Evolutionary conservation across 306 rosid species (phyloP).

Genomic region (Cucumis melo): DNA sequence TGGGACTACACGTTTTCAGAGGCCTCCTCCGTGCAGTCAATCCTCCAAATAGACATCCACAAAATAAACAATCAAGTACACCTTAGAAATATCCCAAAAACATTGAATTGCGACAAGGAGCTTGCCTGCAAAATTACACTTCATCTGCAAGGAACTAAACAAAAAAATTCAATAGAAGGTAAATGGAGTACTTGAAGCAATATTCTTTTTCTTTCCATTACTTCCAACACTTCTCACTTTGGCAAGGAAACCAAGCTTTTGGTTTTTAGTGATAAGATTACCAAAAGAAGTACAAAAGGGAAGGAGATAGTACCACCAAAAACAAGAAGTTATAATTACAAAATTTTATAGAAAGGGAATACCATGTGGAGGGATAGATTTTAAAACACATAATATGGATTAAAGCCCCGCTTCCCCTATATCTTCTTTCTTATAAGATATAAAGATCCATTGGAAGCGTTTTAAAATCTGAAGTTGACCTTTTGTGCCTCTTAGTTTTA

Average conservation of each 20-base stretch:
- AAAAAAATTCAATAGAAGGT: background rate
- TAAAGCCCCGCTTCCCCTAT: background rate
- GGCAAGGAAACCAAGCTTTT: background rate
- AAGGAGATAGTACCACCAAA: background rate
- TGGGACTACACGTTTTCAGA: background rate
- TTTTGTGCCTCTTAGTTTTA: background rate
- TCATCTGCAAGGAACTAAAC: background rate
- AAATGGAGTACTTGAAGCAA: background rate
- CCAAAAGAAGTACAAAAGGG: background rate
- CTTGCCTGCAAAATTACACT: background rate
- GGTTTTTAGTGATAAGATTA: background rate
- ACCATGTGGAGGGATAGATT: background rate
- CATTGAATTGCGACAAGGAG: background rate
- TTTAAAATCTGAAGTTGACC: background rate
- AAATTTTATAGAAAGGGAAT: background rate
- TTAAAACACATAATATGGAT: background rate
- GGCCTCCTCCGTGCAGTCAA: background rate
- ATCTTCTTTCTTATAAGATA: background rate
- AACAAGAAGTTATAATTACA: background rate
- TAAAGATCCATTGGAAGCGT: background rate
- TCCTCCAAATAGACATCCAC: background rate
- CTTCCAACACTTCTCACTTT: background rate
- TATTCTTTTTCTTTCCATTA: background rate
- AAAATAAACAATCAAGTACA: background rate
- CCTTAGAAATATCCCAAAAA: background rate